A percentile compares a stretch with the other conserved stretches of the same genome.
These are phyloP conservation scores for Falciphora oryzae DNA, from an alignment of 2,329 filamentous ascomycete genomes.

Conservation along the genomic window DNA sequence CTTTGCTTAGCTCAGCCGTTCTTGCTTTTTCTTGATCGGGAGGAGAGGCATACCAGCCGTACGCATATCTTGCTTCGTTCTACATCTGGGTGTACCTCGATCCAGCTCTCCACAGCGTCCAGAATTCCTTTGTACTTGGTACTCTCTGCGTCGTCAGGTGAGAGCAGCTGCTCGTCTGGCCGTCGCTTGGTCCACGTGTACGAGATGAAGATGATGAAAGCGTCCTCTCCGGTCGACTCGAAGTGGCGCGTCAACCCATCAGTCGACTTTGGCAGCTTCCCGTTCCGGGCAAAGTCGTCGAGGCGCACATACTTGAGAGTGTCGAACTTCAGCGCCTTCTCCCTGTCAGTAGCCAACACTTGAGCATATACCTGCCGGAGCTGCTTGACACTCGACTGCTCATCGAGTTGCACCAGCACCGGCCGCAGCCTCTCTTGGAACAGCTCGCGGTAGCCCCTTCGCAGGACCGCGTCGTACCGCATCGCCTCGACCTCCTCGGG, in stretches of 20 bases:
- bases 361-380: background rate
- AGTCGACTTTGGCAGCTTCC: slow-evolving; percentile 22
- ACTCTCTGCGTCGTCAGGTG: slow-evolving; percentile 24
- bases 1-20: too few species aligned
- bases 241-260: slow-evolving; percentile 17
- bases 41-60: slow-evolving; percentile 22
- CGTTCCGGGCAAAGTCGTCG: slow-evolving; percentile 20
- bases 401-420: slow-evolving; percentile 21
- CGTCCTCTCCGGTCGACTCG: background rate
- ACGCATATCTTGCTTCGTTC: slow-evolving; percentile 19
- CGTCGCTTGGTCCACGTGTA: slow-evolving; percentile 26
- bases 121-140: slow-evolving; percentile 29
- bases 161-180: slow-evolving; percentile 9
- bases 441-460: slow-evolving; percentile 29
- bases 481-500: slow-evolving; percentile 11
- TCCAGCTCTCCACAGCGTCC: slow-evolving; percentile 22
- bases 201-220: slow-evolving; percentile 29
- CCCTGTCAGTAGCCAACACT: slow-evolving; percentile 14
- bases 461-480: slow-evolving; percentile 22
- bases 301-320: slow-evolving; percentile 24
- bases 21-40: too few species aligned
- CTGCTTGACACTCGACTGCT: background rate
- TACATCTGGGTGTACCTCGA: slow-evolving; percentile 20
- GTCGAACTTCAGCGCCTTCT: slow-evolving; percentile 22
- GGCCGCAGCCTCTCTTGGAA: slow-evolving; percentile 31